Base-by-base conservation (phyloP, 495 filamentous ascomycete species). In the Glonium stellatum region DNA sequence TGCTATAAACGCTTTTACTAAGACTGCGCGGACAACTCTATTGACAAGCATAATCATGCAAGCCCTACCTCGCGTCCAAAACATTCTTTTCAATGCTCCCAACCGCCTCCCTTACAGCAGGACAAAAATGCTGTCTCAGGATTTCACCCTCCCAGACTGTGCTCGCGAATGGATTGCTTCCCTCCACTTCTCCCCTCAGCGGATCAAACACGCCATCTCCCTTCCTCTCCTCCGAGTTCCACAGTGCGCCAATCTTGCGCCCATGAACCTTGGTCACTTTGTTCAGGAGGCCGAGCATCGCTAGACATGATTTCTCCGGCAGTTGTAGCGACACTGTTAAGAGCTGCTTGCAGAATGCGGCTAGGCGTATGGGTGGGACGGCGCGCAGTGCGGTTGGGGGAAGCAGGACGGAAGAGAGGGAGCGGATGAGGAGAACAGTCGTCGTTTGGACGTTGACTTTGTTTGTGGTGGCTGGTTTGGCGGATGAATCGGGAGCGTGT, bases 121-220 rank as follows among this genome's bases (percentile, higher is more conserved):
- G 91, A 62, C 84, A 89, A 67, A 87, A 98, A 78, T 98, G 93
- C 59, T 83, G 76, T 67, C 83, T 79, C 65, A 98, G 69, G 47
- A 98, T 65, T 76, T 97, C 92, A 1, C 89, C 90, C 68, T 98
- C 93, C 92, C 92, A 98, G 6, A 95, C 78, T 1, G 90, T 95
- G 4, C 85, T 81, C 5, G 92, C 87, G 72, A 91, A 96, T 11
- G 92, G 90, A 76, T 95, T 96, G 58, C 84, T 91, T 21, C 79
- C 80, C 70, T 95, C 92, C 3, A 91, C 76, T 64, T 89, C 82
- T 25, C 72, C 76, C 34, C 71, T 70, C 57, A 79, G 54, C n/a
- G 81, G 68, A 69, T 85, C 80, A 64, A 78, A 84, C 1, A 85
- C 81, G 12, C 87, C 86, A 67, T 89, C 93, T 1, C 93, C 92